Base-by-base conservation (phyloP, 192 early-diverging fungal species). In the Globomyces pollinis-pini region DNA sequence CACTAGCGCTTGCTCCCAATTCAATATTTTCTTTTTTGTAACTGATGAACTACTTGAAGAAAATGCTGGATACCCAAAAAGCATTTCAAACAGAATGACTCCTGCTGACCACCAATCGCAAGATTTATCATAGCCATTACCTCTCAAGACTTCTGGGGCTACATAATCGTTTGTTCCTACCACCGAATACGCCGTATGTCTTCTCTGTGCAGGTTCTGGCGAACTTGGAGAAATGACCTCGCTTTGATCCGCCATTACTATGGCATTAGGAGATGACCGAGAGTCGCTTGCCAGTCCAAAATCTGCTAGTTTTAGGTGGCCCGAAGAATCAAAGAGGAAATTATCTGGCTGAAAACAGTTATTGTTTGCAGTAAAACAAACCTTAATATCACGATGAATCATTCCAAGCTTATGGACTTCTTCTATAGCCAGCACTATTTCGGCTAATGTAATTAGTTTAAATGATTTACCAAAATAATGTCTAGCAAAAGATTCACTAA, bases 71-170 rank as follows among this genome's bases (percentile, higher is more conserved):
- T 78, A 88, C 57, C 86, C 86, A 65, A 77, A 88, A 5, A 88
- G 63, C 84, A 86, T 86, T 65, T 88, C 86, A 43, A 83, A 88
- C 63, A 86, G 64, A 43, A 87, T 88, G 12, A 87, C 83, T n/a
- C 85, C 86, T 5, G 86, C 67, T 34, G 76, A 80, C 86, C 86
- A 88, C 86, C 86, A 88, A 61, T 88, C 86, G 57, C 81, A 86
- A 30, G 73, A 68, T 16, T 78, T 71, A 12, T 81, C 80, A 57
- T 87, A 79, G 11, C 78, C 78, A 1, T 16, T 49, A 12, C 74
- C 77, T 8, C 59, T 44, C 18, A 80, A 60, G 13, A 80, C 66
- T 55, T 80, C 78, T 11, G 78, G 78, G 0, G 78, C 76, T 47
- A 75, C 71, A 63, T 80, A 80, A 62, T 78, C 75, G 51, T 68